Base-by-base conservation (phyloP, 176 grass and related monocot species). In the Oryza rufipogon region DNA sequence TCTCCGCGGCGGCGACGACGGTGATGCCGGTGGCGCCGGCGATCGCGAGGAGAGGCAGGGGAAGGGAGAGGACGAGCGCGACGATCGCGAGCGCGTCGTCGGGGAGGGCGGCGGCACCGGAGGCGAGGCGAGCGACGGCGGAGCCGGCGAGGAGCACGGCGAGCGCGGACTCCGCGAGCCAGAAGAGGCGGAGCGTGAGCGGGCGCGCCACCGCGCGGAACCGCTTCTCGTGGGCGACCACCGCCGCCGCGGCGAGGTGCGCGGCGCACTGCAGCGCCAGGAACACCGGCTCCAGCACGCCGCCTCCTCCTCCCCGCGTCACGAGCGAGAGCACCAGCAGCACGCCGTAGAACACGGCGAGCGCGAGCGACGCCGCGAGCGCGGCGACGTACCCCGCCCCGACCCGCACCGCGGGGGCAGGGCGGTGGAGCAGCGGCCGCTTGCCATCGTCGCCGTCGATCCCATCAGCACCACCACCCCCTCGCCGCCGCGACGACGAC, bases 181-280 rank as follows among this genome's bases (percentile, higher is more conserved):
- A 98, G 83, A 90, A 98, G 58, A 98, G 45, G 9, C 93, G 96
- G 58, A 95, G 84, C 2, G 91, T 20, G 20, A 87, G 14, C 6
- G 93, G 96, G 85, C 93, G n/a, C n/a, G n/a, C n/a, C n/a, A 74
- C 56, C 3, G 96, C 83, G 22, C 73, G 72, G 82, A 93, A 88
- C 41, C 85, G 75, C 82, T 47, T 83, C 70, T 95, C 91, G 80
- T 93, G 96, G 19, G 66, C 91, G 13, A 95, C 84, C 14, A 95
- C 39, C 0, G 81, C 93, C 12, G 87, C 74, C 1, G 81, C 91
- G 14, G 82, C 72, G 12, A 89, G 65, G 70, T 93, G 87, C 34
- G 96, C 88, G 22, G 76, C 69, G 84, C 54, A 87, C 85, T 98
- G 89, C 80, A 98, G 91, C 41, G 66, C 87, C 14, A 98, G 86